Conservation (phyloP, 371 early-diverging fungal genomes). For the Blakeslea trispora region DNA sequence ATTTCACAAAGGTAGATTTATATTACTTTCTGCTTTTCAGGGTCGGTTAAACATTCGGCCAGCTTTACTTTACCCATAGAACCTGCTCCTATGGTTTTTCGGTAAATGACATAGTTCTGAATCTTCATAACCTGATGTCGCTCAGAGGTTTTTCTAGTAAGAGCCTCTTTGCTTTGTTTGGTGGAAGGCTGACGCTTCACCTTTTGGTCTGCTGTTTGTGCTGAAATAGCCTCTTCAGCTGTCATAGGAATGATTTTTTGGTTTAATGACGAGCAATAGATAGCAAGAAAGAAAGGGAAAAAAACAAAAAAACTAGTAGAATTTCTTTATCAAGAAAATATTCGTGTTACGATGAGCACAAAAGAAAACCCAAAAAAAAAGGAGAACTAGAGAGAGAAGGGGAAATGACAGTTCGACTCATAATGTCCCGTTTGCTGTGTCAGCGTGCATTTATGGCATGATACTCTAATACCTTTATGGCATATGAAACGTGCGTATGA, state of each 20-base stretch:
- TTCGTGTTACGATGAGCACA: too few species aligned
- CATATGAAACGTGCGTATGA: neutral
- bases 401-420: too few species aligned
- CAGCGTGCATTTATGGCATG: neutral
- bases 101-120: constrained; percentile 48
- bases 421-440: too few species aligned
- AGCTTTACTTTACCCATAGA: constrained; percentile 98
- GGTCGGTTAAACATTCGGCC: constrained; percentile 61
- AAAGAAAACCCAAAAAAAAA: too few species aligned
- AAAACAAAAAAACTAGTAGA: neutral
- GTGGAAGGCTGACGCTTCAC: constrained; percentile 11
- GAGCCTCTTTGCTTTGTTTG: constrained; percentile 22
- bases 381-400: too few species aligned
- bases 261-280: neutral
- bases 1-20: too few species aligned
- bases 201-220: neutral
- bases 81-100: constrained; percentile 95
- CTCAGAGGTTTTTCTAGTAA: constrained; percentile 34
- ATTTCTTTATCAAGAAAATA: too few species aligned
- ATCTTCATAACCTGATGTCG: constrained; percentile 40
- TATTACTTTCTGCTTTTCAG: constrained; percentile 42
- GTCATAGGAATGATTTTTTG: too few species aligned
- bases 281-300: neutral
- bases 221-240: constrained; percentile 1
- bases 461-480: neutral